Conservation (phyloP, 2,329 filamentous ascomycete genomes). For the Fusarium xyrophilum region DNA sequence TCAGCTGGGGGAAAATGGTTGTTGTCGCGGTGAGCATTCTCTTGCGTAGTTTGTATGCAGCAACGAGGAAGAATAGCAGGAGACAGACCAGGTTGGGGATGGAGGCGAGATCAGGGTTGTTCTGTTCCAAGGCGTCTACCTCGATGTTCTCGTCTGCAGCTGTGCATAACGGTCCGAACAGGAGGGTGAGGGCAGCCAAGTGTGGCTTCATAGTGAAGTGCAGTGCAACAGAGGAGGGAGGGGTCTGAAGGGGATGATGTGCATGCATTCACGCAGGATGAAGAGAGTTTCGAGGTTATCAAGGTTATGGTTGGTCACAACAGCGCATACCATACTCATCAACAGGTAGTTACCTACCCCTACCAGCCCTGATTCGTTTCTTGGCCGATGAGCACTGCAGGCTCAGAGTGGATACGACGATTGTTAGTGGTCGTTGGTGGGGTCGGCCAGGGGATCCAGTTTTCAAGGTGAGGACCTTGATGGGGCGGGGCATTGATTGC, state of each 20-base stretch:
- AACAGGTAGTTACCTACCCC: too few relatives aligned
- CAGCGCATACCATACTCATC: too few relatives aligned
- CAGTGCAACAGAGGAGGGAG: not conserved
- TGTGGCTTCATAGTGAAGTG: slow-evolving; percentile 8
- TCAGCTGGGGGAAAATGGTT: slow-evolving; percentile 6
- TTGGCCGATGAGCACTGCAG: not conserved
- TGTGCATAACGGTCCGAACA: slow-evolving; percentile 3
- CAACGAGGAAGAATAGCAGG: not conserved
- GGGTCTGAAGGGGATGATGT: not conserved
- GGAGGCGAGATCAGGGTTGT: slow-evolving; percentile 18
- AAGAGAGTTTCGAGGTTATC: not conserved
- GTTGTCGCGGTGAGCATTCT: not conserved
- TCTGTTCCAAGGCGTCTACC: slow-evolving; percentile 8
- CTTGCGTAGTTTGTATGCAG: not conserved
- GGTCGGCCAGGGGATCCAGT: slow-evolving; percentile 2
- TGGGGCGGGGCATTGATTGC: slow-evolving; percentile 32
- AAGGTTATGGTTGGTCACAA: slow-evolving; percentile 2
- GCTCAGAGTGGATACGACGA: not conserved
- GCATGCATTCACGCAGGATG: not conserved
- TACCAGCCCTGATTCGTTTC: slow-evolving; percentile 8
- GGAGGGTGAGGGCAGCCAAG: slow-evolving; percentile 1
- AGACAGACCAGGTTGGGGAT: slow-evolving; percentile 30
- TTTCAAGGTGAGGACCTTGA: slow-evolving; percentile 40
- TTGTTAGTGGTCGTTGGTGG: slow-evolving; percentile 1
- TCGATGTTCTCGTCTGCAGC: slow-evolving; percentile 18